phyloP scores from a whole-genome alignment of 306 rosid genomes.

The Lithocarpus polystachyus region DNA sequence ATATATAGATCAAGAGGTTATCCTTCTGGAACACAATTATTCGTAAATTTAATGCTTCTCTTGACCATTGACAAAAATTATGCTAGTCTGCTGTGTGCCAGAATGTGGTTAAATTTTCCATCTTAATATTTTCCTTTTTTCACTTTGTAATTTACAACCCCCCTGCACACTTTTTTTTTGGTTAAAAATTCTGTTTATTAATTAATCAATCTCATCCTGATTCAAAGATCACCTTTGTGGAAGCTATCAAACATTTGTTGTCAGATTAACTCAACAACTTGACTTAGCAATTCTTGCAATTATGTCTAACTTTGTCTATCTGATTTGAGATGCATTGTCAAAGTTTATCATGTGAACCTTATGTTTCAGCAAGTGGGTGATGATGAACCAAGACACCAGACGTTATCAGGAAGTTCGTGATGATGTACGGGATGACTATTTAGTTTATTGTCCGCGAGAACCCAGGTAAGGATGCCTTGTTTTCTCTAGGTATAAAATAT shows the following conservation, averaged over 20 bases:
- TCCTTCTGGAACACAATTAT: neutral
- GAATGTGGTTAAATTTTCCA: neutral
- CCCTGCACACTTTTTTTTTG: too few species aligned
- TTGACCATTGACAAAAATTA: conserved; percentile 6
- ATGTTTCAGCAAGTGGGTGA: conserved; percentile 89
- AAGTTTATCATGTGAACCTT: conserved; percentile 22
- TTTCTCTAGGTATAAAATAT: neutral
- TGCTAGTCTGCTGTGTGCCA: neutral
- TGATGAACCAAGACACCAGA: conserved; percentile 93
- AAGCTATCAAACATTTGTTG: neutral
- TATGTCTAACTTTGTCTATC: neutral
- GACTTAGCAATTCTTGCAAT: neutral
- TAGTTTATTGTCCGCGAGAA: conserved; percentile 69
- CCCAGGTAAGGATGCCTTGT: conserved; percentile 50
- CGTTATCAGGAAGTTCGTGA: conserved; percentile 79
- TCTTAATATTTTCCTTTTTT: neutral
- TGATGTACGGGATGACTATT: conserved; percentile 73
- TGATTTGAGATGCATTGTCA: conserved; percentile 14
- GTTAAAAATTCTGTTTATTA: neutral
- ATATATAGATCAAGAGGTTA: neutral
- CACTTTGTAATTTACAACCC: neutral
- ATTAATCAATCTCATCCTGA: neutral
- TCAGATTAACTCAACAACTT: neutral
- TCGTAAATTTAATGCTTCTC: neutral
- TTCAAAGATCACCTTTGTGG: neutral